These are phyloP conservation scores for Aurantiochytrium sp. DNA, from an alignment of 108 stramenopile genomes.

Conservation along the genomic window DNA sequence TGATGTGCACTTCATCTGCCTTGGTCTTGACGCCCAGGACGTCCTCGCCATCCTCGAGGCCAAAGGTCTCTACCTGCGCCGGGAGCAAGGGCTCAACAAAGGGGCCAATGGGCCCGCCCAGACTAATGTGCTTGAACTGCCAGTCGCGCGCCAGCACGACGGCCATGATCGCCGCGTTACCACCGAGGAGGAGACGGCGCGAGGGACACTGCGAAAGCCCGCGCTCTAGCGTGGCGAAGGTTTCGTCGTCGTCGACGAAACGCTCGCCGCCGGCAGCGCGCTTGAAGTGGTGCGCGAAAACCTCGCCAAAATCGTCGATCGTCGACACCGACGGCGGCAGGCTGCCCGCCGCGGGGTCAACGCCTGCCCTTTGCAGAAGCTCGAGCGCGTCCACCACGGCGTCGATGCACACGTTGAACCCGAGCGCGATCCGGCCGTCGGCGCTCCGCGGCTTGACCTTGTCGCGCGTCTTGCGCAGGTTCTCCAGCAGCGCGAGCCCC, in stretches of 20 bases:
- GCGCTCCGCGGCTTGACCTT: neutral
- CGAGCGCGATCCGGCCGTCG: neutral
- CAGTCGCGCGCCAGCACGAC: neutral
- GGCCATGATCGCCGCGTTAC: slow-evolving; percentile 18
- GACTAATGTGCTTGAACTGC: neutral
- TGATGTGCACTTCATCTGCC: neutral
- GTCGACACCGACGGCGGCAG: neutral
- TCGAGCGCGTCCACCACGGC: slow-evolving; percentile 24
- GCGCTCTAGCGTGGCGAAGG: neutral
- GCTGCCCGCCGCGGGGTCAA: neutral
- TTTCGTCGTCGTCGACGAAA: neutral
- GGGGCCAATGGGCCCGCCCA: neutral
- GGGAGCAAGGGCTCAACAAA: neutral
- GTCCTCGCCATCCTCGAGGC: neutral
- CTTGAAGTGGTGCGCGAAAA: neutral
- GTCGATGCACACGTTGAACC: slow-evolving; percentile 12
- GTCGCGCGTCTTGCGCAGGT: slow-evolving; percentile 8
- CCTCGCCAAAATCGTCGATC: neutral
- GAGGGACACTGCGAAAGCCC: neutral
- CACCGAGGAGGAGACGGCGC: neutral
- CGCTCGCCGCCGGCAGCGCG: neutral
- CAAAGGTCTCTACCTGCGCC: neutral
- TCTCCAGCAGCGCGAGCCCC: neutral
- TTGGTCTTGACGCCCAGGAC: neutral
- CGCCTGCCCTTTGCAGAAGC: neutral